Evolutionary conservation across 225 moss, liverwort and hornwort species (phyloP).

Genomic region (Lunularia cruciata): DNA sequence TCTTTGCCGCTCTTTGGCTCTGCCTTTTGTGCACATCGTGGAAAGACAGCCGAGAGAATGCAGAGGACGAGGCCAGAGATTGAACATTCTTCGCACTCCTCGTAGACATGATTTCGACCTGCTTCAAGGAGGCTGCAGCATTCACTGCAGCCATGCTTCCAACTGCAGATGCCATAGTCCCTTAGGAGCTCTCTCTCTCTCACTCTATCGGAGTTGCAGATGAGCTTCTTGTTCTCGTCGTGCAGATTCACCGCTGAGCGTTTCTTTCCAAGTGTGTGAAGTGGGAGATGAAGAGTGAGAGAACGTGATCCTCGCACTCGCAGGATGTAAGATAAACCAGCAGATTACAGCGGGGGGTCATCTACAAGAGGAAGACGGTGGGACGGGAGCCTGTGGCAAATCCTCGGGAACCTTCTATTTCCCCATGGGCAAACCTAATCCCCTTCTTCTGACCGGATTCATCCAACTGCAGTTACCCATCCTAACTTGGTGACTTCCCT

Average conservation of each 20-base stretch:
- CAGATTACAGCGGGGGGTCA: not conserved
- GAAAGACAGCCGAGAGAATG: conserved; percentile 57
- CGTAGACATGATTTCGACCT: conserved; percentile 9
- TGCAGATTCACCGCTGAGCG: too few species aligned
- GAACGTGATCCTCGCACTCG: conserved; percentile 6
- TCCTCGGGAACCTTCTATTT: conserved; percentile 15
- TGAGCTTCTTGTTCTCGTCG: not conserved
- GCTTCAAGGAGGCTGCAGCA: conserved; percentile 21
- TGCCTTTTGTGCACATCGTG: conserved; percentile 35
- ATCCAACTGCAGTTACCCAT: too few species aligned
- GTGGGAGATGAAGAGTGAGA: not conserved
- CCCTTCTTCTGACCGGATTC: conserved; percentile 6
- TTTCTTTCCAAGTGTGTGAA: too few species aligned
- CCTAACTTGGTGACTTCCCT: too few species aligned
- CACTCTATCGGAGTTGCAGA: not conserved
- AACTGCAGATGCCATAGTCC: conserved; percentile 43
- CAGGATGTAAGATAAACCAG: conserved; percentile 1
- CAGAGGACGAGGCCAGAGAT: conserved; percentile 49
- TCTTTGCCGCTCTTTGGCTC: conserved; percentile 30
- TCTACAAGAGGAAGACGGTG: not conserved
- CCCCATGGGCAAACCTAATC: conserved; percentile 20
- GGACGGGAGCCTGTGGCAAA: not conserved
- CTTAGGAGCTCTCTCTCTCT: not conserved
- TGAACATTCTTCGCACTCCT: conserved; percentile 12
- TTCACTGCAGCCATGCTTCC: conserved; percentile 41